Conservation (phyloP, 441 rosid genomes). For the Capsella rubella region DNA sequence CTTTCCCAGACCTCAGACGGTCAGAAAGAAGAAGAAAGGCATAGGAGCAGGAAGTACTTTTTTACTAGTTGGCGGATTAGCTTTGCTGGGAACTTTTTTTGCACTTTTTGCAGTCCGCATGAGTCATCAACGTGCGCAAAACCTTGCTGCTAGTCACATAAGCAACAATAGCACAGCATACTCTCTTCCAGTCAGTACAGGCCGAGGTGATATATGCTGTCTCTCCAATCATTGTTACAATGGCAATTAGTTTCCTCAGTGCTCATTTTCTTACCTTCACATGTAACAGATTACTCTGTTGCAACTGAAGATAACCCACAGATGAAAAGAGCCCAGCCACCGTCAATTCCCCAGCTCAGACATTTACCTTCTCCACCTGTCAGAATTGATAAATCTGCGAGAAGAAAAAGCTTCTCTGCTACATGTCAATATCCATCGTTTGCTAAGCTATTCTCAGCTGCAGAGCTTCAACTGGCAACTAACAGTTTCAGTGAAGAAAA, state of each 20-base stretch:
- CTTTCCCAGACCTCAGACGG: slow-evolving; percentile 52
- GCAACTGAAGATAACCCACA: slow-evolving; percentile 64
- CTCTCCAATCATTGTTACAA: slow-evolving; percentile 26
- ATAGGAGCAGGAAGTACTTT: slow-evolving; percentile 67
- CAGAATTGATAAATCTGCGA: slow-evolving; percentile 51
- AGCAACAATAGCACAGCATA: slow-evolving; percentile 51
- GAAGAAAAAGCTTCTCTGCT: slow-evolving; percentile 65
- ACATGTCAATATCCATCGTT: slow-evolving; percentile 54
- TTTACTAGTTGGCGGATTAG: slow-evolving; percentile 65
- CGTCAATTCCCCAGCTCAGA: slow-evolving; percentile 47
- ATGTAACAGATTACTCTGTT: slow-evolving; percentile 47
- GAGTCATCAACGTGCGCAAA: slow-evolving; percentile 50
- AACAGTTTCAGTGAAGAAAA: slow-evolving; percentile 79
- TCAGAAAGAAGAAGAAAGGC: slow-evolving; percentile 54
- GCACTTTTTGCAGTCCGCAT: slow-evolving; percentile 57
- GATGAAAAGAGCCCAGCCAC: slow-evolving; percentile 52
- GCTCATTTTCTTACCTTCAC: slow-evolving; percentile 30
- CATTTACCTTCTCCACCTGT: slow-evolving; percentile 48
- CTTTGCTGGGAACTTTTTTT: slow-evolving; percentile 65
- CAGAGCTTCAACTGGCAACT: slow-evolving; percentile 85
- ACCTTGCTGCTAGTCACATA: slow-evolving; percentile 46
- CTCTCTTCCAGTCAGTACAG: slow-evolving; percentile 56
- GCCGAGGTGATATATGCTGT: slow-evolving; percentile 54
- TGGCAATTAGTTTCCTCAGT: slow-evolving; percentile 29
- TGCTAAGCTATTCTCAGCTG: slow-evolving; percentile 66